phyloP scores from a whole-genome alignment of 2,329 filamentous ascomycete species.

The Paraconiothyrium brasiliense region DNA sequence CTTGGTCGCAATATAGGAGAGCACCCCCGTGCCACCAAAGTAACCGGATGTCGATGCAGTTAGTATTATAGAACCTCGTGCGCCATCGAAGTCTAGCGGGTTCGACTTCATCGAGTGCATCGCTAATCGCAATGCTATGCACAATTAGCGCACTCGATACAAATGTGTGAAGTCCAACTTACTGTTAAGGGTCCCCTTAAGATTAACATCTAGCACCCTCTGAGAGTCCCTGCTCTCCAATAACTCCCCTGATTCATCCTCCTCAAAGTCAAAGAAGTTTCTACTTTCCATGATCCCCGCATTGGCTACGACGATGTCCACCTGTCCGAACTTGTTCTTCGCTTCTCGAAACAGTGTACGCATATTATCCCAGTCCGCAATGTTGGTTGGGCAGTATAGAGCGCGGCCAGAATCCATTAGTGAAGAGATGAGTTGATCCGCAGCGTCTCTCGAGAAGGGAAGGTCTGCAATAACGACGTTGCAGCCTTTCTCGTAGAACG shows the following conservation, averaged over 20 bases:
- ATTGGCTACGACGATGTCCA: constrained; percentile 56
- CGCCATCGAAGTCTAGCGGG: constrained; percentile 32
- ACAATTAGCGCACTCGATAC: neutral
- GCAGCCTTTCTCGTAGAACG: constrained; percentile 49
- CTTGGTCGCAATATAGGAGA: constrained; percentile 56
- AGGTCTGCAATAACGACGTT: constrained; percentile 54
- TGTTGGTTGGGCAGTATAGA: constrained; percentile 49
- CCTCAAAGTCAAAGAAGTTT: constrained; percentile 44
- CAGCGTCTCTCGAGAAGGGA: constrained; percentile 30
- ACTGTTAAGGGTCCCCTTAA: constrained; percentile 59
- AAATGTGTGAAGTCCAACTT: constrained; percentile 15
- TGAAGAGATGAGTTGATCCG: constrained; percentile 40
- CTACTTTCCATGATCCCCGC: constrained; percentile 54
- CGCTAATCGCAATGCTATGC: constrained; percentile 35
- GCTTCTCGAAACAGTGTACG: constrained; percentile 44
- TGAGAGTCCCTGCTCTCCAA: constrained; percentile 36
- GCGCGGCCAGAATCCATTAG: constrained; percentile 40
- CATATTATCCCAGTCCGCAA: constrained; percentile 51
- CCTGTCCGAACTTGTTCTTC: constrained; percentile 43
- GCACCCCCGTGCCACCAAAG: constrained; percentile 55
- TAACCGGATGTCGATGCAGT: constrained; percentile 56
- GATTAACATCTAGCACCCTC: constrained; percentile 51
- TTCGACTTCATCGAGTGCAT: constrained; percentile 48
- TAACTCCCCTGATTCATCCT: constrained; percentile 41
- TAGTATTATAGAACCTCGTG: constrained; percentile 52